These are phyloP conservation scores for Podospora pseudoanserina DNA, from an alignment of 495 filamentous ascomycete genomes.

Conservation along the genomic window DNA sequence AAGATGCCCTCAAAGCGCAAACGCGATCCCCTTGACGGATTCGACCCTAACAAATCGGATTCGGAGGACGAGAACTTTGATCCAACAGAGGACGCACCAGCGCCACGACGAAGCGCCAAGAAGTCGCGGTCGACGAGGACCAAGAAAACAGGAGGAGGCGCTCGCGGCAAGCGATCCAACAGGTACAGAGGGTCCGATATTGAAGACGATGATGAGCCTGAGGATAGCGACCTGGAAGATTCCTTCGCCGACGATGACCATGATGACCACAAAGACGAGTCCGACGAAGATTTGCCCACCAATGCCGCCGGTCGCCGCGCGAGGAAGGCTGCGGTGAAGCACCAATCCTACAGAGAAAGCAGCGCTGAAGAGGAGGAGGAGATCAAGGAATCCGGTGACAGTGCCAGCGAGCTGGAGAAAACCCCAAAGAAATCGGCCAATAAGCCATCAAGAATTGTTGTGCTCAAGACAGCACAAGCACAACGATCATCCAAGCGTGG, in stretches of 20 bases:
- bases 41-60: constrained; percentile 81
- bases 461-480: constrained; percentile 24
- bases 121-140: constrained; percentile 35
- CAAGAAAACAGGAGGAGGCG: constrained; percentile 25
- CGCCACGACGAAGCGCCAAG: constrained; percentile 43
- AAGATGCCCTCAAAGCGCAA: constrained; percentile 57
- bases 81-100: constrained; percentile 44
- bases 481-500: constrained; percentile 20
- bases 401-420: constrained; percentile 22
- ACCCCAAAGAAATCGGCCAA: constrained; percentile 19
- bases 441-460: constrained; percentile 26
- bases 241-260: constrained; percentile 56
- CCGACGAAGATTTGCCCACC: constrained; percentile 54
- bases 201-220: constrained; percentile 59
- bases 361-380: constrained; percentile 40
- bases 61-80: constrained; percentile 78
- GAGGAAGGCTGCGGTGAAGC: constrained; percentile 56
- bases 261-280: constrained; percentile 57
- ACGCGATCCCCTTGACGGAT: constrained; percentile 53
- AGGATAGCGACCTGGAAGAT: constrained; percentile 56
- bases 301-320: constrained; percentile 68
- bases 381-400: constrained; percentile 33
- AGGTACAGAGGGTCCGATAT: constrained; percentile 61
- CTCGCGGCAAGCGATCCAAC: constrained; percentile 47
- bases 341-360: constrained; percentile 47